Base-by-base conservation (phyloP, 768 basidiomycete species). In the Amanita pallidorosea region DNA sequence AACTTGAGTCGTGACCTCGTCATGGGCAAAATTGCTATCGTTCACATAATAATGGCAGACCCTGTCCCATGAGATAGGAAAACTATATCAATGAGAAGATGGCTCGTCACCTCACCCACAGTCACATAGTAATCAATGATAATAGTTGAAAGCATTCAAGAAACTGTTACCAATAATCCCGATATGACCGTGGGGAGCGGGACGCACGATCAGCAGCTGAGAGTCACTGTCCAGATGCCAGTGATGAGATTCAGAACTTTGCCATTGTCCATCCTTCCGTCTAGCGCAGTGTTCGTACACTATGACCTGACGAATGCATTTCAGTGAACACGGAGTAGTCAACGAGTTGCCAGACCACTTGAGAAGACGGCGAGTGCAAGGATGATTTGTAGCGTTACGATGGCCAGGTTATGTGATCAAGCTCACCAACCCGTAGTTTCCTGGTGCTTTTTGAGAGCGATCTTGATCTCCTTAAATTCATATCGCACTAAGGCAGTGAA, bases 381-480 rank as follows among this genome's bases (percentile, higher is more conserved):
- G 29, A 29, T 29, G 8, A 9, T 29, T 29, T 9, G 29, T 57
- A 8, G 81, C 72, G 35, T 67, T 68, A 40, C 71, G 64, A 63
- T 83, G 83, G 7, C 79, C 81, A 4, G 63, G 64, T 9, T 67
- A 74, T 59, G 64, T 72, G 60, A 80, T 59, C 43, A 79, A 63
- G 37, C 63, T 66, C 56, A 36, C 74, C 72, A 81, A 18, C 73
- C 72, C 17, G 74, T 63, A n/a, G 70, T 64, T 33, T 66, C 66
- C 42, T 66, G 66, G 58, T 71, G 72, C 40, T 74, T 65, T 3
- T 63, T 65, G 50, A 79, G 67, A 5, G 79, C 79, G 22, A 76
- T 70, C 59, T 77, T 80, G 66, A 85, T 84, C 63, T 83, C 81
- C 55, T 76, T 71, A 55, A 77, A 81, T 59, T 81, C 79, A 58